These are phyloP conservation scores for Avicennia marina DNA, from an alignment of 257 asterid species.

Conservation along the genomic window DNA sequence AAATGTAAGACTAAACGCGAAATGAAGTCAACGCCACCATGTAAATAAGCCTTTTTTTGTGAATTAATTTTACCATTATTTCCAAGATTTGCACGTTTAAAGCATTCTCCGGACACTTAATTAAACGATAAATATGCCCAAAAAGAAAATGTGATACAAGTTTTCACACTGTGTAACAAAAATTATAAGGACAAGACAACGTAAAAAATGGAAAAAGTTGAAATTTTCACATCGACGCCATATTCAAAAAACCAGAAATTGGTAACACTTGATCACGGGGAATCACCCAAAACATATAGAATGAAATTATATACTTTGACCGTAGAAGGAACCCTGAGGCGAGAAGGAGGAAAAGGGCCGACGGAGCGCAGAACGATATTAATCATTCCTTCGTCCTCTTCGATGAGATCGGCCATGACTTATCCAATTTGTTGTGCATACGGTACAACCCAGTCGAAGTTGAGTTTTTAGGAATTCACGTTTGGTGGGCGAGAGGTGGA, in stretches of 20 bases:
- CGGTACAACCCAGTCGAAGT: slow-evolving; percentile 7
- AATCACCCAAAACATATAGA: no score
- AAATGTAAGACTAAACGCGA: not conserved
- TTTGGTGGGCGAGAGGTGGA: no score
- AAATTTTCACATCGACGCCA: not conserved
- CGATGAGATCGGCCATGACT: slow-evolving; percentile 32
- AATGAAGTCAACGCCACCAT: slow-evolving; percentile 1
- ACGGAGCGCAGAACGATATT: slow-evolving; percentile 55
- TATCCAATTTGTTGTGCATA: slow-evolving; percentile 15
- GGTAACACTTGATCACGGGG: not conserved
- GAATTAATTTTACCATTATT: no score
- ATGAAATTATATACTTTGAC: slow-evolving; percentile 42
- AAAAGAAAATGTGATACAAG: not conserved
- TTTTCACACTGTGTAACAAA: not conserved
- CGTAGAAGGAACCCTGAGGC: slow-evolving; percentile 59
- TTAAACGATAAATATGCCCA: not conserved
- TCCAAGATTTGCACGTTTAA: no score
- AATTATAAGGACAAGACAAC: not conserved
- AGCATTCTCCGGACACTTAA: not conserved
- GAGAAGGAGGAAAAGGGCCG: slow-evolving; percentile 79
- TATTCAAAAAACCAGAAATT: not conserved
- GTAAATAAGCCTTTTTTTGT: not conserved
- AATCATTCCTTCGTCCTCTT: slow-evolving; percentile 36
- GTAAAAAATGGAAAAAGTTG: not conserved
- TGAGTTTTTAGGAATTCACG: not conserved